phyloP scores from a whole-genome alignment of 2,329 filamentous ascomycete species.

The Fusarium pilosicola region DNA sequence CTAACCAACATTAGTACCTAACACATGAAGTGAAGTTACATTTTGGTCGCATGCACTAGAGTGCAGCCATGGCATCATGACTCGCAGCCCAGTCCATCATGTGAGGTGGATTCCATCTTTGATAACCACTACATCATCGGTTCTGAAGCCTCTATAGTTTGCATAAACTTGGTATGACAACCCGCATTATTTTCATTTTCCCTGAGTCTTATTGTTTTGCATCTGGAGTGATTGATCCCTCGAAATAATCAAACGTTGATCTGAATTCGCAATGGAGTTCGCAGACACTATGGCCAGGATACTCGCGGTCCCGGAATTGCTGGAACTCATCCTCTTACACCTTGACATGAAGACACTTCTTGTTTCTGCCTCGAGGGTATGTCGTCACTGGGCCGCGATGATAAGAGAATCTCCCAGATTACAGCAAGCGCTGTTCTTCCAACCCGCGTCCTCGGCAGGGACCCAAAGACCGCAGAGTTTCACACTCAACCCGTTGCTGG shows the following conservation, averaged over 20 bases:
- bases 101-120: not conserved
- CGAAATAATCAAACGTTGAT: not conserved
- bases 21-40: not conserved
- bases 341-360: slow-evolving; percentile 44
- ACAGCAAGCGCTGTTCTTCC: slow-evolving; percentile 31
- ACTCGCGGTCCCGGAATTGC: slow-evolving; percentile 35
- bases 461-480: not conserved
- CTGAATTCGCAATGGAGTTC: not conserved
- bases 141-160: not conserved
- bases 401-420: slow-evolving; percentile 19
- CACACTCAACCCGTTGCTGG: slow-evolving; percentile 27
- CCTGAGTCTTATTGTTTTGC: not conserved
- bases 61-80: slow-evolving; percentile 10
- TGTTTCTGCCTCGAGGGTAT: slow-evolving; percentile 39
- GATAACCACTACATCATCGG: not conserved
- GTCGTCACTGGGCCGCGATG: slow-evolving; percentile 32
- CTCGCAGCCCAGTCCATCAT: not conserved
- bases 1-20: not conserved
- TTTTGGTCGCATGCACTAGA: not conserved
- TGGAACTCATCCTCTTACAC: slow-evolving; percentile 42
- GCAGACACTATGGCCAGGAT: not conserved
- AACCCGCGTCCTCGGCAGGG: not conserved
- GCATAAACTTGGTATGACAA: not conserved
- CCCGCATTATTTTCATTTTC: not conserved
- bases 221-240: not conserved